Percentiles rank a stretch among this genome's conserved stretches.
phyloP scores from a whole-genome alignment of 2,329 filamentous ascomycete species.

The Xylariaceae sp. region DNA sequence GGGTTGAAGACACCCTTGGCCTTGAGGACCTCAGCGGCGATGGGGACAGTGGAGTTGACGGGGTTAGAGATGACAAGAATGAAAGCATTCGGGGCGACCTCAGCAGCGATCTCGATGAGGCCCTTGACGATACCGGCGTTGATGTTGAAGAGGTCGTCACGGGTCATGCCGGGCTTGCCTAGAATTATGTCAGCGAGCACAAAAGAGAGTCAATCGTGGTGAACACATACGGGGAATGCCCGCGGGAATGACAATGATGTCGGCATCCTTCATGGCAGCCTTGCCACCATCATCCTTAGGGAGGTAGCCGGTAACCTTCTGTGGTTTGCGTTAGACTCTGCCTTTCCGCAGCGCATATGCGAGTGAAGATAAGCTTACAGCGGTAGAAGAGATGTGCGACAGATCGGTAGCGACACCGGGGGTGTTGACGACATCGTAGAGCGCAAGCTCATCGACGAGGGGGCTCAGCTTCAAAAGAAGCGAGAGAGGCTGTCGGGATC shows the following conservation, averaged over 20 bases:
- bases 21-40: slow-evolving; percentile 96
- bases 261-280: slow-evolving; percentile 82
- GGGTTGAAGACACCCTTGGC: slow-evolving; percentile 87
- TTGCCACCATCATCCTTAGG: slow-evolving; percentile 82
- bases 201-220: neutral
- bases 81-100: slow-evolving; percentile 87
- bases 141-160: slow-evolving; percentile 99
- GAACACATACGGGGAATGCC: slow-evolving; percentile 82
- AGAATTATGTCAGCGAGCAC: slow-evolving; percentile 26
- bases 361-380: slow-evolving; percentile 45
- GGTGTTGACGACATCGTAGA: slow-evolving; percentile 99
- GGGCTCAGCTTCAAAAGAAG: slow-evolving; percentile 90
- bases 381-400: slow-evolving; percentile 90
- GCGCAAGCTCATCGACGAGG: slow-evolving; percentile 82
- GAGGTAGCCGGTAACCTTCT: slow-evolving; percentile 86
- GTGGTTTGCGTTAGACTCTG: slow-evolving; percentile 30
- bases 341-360: slow-evolving; percentile 1
- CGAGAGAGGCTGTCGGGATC: slow-evolving; percentile 69
- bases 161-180: slow-evolving; percentile 99
- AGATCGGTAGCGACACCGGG: slow-evolving; percentile 94
- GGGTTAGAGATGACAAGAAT: slow-evolving; percentile 98
- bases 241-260: slow-evolving; percentile 95
- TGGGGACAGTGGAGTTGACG: slow-evolving; percentile 97
- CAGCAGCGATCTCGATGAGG: slow-evolving; percentile 80
- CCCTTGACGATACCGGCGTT: slow-evolving; percentile 97